Evolutionary conservation across 306 rosid species (phyloP).

Genomic region (Spatholobus suberectus): DNA sequence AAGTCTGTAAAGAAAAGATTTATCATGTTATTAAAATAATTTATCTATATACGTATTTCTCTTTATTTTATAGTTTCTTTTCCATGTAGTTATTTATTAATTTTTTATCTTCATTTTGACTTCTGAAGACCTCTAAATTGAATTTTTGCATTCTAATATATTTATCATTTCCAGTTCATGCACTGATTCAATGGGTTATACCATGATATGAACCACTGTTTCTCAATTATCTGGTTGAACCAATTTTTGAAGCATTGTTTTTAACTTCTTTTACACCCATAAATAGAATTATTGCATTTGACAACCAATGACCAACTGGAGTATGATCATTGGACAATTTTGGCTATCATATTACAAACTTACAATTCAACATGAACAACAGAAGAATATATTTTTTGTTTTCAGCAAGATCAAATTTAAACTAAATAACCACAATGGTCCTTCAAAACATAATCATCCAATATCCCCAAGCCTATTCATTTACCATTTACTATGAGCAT

Average conservation of each 20-base stretch:
- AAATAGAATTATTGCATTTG: background rate
- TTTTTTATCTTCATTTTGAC: background rate
- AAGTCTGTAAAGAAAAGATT: background rate
- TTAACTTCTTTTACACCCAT: background rate
- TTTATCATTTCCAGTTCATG: background rate
- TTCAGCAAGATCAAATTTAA: background rate
- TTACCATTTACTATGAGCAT: constrained; percentile 1
- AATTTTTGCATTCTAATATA: background rate
- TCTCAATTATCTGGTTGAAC: background rate
- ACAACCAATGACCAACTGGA: background rate
- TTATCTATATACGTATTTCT: background rate
- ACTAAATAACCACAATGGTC: background rate
- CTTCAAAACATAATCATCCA: background rate
- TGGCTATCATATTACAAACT: background rate
- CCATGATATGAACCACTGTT: background rate
- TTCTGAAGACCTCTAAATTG: background rate
- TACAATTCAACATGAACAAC: background rate
- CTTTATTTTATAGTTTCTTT: background rate
- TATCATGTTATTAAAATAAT: background rate
- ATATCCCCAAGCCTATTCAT: background rate
- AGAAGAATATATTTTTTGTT: background rate
- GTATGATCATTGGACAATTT: background rate
- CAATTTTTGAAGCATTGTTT: background rate
- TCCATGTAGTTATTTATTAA: background rate
- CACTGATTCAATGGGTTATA: background rate